Percentiles rank a stretch among this genome's conserved stretches.
Conservation (phyloP, 805 yeast genomes). For the Sugiyamaella lignohabitans region DNA sequence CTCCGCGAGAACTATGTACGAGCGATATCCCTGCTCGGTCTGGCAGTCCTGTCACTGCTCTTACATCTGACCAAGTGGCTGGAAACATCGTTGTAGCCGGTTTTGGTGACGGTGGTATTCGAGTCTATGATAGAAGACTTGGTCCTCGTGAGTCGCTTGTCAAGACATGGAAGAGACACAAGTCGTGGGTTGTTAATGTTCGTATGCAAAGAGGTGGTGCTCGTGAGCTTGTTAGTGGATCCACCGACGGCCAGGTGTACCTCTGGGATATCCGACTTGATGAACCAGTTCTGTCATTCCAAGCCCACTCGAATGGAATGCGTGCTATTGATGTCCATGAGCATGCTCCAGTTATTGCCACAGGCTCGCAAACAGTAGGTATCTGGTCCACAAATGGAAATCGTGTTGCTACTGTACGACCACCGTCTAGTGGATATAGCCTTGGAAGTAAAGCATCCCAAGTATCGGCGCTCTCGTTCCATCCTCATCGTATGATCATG, state of each 20-base stretch:
- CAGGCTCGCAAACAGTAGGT: constrained; percentile 74
- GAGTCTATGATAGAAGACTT: constrained; percentile 85
- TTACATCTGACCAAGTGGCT: constrained; percentile 93
- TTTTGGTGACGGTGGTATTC: constrained; percentile 79
- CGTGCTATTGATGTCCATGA: constrained; percentile 82
- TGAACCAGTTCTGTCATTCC: constrained; percentile 63
- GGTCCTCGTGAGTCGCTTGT: constrained; percentile 84
- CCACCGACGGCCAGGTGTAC: constrained; percentile 70
- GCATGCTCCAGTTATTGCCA: constrained; percentile 90
- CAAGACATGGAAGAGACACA: constrained; percentile 56
- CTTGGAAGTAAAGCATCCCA: constrained; percentile 37
- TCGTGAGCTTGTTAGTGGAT: constrained; percentile 79
- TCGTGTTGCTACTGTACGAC: constrained; percentile 53
- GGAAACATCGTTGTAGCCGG: constrained; percentile 90
- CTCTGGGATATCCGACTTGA: constrained; percentile 80
- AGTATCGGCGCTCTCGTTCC: constrained; percentile 65
- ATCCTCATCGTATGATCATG: constrained; percentile 91
- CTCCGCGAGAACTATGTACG: constrained; percentile 82
- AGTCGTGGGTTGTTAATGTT: constrained; percentile 56
- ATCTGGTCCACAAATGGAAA: constrained; percentile 86
- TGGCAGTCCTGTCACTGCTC: constrained; percentile 75
- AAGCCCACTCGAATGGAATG: constrained; percentile 45
- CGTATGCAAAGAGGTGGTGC: constrained; percentile 97
- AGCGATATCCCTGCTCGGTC: constrained; percentile 89
- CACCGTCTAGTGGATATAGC: constrained; percentile 30